A percentile compares a stretch with the other conserved stretches of the same genome.
Conservation (phyloP, 2,329 filamentous ascomycete species). For the Cordyceps militaris region DNA sequence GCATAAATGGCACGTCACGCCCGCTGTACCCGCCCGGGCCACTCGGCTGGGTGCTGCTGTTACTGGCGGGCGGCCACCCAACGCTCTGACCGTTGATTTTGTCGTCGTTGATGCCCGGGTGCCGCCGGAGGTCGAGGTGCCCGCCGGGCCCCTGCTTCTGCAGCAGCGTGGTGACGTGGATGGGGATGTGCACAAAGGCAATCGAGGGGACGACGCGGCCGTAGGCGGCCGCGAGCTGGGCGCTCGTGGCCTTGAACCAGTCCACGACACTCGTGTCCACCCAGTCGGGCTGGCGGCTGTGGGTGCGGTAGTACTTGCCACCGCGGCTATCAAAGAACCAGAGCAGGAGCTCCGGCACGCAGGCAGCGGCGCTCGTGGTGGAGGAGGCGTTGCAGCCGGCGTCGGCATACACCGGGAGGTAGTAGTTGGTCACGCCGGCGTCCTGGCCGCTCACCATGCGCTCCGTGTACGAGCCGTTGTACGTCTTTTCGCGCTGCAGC, state of each 20-base stretch:
- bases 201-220: conserved; percentile 34
- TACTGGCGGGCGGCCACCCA: conserved; percentile 22
- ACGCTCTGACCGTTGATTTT: conserved; percentile 23
- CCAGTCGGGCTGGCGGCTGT: conserved; percentile 32
- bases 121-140: conserved; percentile 19
- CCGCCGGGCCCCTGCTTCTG: conserved; percentile 14
- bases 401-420: conserved; percentile 30
- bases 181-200: conserved; percentile 43
- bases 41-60: background rate
- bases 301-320: conserved; percentile 40
- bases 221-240: conserved; percentile 22
- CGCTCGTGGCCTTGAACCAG: conserved; percentile 36
- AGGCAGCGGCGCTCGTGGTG: conserved; percentile 16
- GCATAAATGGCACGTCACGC: conserved; percentile 50
- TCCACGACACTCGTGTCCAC: conserved; percentile 35
- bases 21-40: conserved; percentile 24
- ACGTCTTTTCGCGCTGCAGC: conserved; percentile 20
- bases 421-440: conserved; percentile 36
- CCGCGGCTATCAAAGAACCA: conserved; percentile 67
- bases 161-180: conserved; percentile 25
- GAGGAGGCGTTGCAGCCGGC: background rate
- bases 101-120: conserved; percentile 31
- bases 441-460: conserved; percentile 17
- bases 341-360: conserved; percentile 39
- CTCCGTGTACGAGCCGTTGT: conserved; percentile 18